Evolutionary conservation across 805 yeast species (phyloP), one percentile per base, ranked within the genome.

Genomic region (Tanozyma kutaoensis): DNA sequence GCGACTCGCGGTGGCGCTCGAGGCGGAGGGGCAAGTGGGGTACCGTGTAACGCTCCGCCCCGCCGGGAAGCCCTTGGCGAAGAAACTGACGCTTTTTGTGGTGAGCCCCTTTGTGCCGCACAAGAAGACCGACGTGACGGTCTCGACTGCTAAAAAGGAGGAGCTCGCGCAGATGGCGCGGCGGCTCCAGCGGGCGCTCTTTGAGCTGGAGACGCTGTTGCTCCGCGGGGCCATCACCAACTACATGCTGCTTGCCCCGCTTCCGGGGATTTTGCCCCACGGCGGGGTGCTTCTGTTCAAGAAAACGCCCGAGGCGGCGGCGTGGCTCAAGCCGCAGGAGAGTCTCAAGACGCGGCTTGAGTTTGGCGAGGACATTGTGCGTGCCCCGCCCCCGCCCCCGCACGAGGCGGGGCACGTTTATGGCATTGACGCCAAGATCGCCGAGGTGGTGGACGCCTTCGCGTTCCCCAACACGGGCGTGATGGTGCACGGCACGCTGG

Each of bases 401-500:
- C n/a, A n/a, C n/a, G n/a, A n/a, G n/a, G n/a, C n/a, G n/a, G 38
- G 42, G 1, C 64, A 72, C 4, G 68, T 78, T 8, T 35, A 32
- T 22, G 94, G 91, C 0, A 58, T 74, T 24, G 75, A 72, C 16
- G 39, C 49, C 3, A 40, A 58, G 5, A 37, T 75, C 8, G 49
- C 45, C 0, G 50, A 54, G 4, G 39, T 72, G 8, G 37, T 50
- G 5, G 58, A 57, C 6, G 44, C 62, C 0, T 39, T 74, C 5
- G 48, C 62, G 22, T 66, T 55, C 16, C 42, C 66, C 5, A 62
- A 59, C 27, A 45, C 62, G 6, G 81, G 88, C 2, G 55, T 72
- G 1, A 51, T 84, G 28, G 41, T 86, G 0, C 65, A 72, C 37
- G 97, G 96, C 0, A 52, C 73, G 14, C 57, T 80, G 1, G 96